Base-by-base conservation (phyloP, 257 asterid genomes). In the Primulina tabacum region DNA sequence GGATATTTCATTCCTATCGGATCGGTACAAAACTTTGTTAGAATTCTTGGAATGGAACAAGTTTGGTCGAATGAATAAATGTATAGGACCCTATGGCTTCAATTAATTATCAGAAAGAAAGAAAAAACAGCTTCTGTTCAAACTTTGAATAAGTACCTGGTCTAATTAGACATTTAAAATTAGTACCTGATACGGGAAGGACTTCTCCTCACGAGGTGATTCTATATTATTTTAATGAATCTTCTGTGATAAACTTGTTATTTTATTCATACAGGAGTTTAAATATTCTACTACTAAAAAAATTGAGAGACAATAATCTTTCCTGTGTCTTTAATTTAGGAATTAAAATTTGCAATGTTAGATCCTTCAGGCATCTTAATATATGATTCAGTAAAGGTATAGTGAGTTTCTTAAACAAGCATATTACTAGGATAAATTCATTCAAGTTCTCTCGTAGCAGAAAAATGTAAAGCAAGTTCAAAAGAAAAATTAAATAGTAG, bases 311-410 rank as follows among this genome's bases (percentile, higher is more conserved):
- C 70, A 59, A 74, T 37, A 62, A 68, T 58, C 65, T 18, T 60
- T 60, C 32, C 67, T 37, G 65, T 28, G 30, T 65, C 43, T 35
- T 30, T 17, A 29, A 53, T 64, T 57, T 24, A 56, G 33, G 58
- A 56, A 63, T 56, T 37, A 53, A 34, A 16, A 16, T n/a, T 12
- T 8, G 14, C 21, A 26, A 28, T 26, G 37, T 63, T 10, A 32
- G 67, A 17, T 35, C 21, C 18, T 62, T 37, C 62, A 69, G 63
- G 66, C 70, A 74, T 34, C 55, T 33, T n/a, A 69, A 21, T n/a
- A 74, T 24, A 53, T 33, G 73, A 67, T 47, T 29, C 53, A 62
- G 67, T 6, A n/a, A 37, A 64, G 2, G 11, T 16, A 30, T 32
- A 35, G 17, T 18, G 32, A 29, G 18, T 20, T 10, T 35, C 20